Percentiles rank a stretch among this genome's conserved stretches.
phyloP scores from a whole-genome alignment of 345 rosid genomes.

The Gossypium anomalum region DNA sequence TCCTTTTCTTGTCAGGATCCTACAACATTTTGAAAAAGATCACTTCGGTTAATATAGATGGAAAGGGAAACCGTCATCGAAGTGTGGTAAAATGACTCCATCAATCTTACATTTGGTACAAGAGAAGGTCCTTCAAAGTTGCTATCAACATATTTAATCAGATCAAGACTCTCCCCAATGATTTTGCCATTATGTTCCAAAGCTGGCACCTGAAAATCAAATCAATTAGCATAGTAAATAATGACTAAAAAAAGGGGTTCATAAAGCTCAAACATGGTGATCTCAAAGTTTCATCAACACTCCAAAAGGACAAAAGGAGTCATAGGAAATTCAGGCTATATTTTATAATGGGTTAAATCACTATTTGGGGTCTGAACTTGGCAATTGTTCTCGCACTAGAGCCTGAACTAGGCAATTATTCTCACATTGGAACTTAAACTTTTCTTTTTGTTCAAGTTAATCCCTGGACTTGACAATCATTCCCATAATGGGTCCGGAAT shows the following conservation, averaged over 20 bases:
- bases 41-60: not conserved
- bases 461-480: too few species aligned
- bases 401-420: too few species aligned
- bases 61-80: not conserved
- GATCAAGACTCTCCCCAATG: constrained; percentile 82
- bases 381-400: too few species aligned
- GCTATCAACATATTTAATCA: constrained; percentile 68
- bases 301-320: not conserved
- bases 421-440: too few species aligned
- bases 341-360: not conserved
- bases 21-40: constrained; percentile 24
- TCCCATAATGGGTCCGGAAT: fast-evolving
- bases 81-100: not conserved
- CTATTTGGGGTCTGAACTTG: too few species aligned
- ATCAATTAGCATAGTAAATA: constrained; percentile 1
- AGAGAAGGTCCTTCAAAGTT: constrained; percentile 86
- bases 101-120: constrained; percentile 47
- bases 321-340: not conserved
- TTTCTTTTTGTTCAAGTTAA: too few species aligned
- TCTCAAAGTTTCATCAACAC: not conserved
- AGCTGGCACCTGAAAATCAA: constrained; percentile 61
- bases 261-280: not conserved
- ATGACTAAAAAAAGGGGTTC: not conserved
- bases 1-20: constrained; percentile 65
- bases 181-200: constrained; percentile 88